Percentiles rank a stretch among this genome's conserved stretches.
Conservation (phyloP, 2,329 filamentous ascomycete genomes). For the Ambrosiella xylebori region DNA sequence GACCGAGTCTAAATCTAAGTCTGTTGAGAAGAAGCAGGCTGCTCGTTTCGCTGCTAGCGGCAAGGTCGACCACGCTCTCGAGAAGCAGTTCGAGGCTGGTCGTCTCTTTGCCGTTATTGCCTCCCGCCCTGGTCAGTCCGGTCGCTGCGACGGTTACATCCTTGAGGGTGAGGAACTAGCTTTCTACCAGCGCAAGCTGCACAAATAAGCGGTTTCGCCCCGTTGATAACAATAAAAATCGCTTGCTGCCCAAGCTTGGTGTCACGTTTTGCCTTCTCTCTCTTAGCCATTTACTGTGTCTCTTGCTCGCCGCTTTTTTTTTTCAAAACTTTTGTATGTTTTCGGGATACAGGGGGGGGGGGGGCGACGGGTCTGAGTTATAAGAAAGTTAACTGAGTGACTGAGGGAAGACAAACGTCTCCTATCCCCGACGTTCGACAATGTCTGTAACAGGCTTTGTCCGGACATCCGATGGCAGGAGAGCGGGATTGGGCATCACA, state of each 20-base stretch:
- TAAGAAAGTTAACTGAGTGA: neutral
- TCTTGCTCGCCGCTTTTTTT: neutral
- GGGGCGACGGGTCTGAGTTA: neutral
- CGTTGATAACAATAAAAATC: constrained; percentile 13
- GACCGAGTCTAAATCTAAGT: constrained; percentile 83
- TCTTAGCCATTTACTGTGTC: neutral
- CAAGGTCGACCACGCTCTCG: constrained; percentile 83
- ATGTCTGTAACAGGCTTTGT: neutral
- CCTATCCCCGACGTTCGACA: neutral
- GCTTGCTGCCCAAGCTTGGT: constrained; percentile 7
- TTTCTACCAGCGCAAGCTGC: constrained; percentile 99
- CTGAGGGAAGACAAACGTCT: neutral
- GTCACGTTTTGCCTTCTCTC: neutral
- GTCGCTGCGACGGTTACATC: constrained; percentile 92
- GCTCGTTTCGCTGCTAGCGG: constrained; percentile 63
- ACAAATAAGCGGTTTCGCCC: constrained; percentile 55
- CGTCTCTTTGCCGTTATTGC: constrained; percentile 88
- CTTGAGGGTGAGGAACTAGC: constrained; percentile 98
- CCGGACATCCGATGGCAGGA: neutral
- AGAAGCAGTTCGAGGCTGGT: constrained; percentile 99
- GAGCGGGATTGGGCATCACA: neutral
- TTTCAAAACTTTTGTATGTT: constrained; percentile 3
- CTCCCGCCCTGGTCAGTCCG: constrained; percentile 89
- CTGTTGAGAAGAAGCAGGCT: constrained; percentile 91
- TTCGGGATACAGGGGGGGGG: constrained; percentile 1